These are phyloP conservation scores for Lolium multiflorum DNA, from an alignment of 176 grass and related monocot genomes.

Conservation along the genomic window DNA sequence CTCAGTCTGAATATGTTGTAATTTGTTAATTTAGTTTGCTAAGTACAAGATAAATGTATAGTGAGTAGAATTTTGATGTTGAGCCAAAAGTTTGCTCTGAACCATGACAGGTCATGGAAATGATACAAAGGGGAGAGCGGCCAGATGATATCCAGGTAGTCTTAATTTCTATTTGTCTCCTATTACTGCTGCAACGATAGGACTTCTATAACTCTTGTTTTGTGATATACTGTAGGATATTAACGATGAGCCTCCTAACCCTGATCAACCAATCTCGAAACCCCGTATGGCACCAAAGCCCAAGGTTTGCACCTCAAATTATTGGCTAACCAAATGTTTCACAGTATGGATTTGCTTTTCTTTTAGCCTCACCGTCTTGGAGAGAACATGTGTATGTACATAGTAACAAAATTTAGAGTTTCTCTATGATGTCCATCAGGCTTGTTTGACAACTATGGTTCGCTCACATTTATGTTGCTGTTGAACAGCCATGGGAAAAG, in stretches of 20 bases:
- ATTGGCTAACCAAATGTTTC: conserved; percentile 1
- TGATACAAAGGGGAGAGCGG: conserved; percentile 70
- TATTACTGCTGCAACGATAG: neutral
- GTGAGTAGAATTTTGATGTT: neutral
- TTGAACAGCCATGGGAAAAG: conserved; percentile 63
- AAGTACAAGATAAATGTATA: neutral
- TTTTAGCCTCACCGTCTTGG: conserved; percentile 20
- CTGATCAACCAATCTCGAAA: conserved; percentile 64
- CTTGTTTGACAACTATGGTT: neutral
- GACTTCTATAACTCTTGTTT: conserved; percentile 1
- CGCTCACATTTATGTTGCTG: conserved; percentile 36
- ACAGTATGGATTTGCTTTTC: neutral
- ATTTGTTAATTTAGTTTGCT: neutral
- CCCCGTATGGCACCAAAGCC: conserved; percentile 63
- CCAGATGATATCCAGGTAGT: conserved; percentile 70
- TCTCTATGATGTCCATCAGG: neutral
- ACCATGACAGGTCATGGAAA: conserved; percentile 64
- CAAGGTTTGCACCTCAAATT: conserved; percentile 53
- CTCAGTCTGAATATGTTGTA: neutral
- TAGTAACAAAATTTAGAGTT: conserved; percentile 1
- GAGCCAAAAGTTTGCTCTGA: neutral
- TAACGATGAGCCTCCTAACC: conserved; percentile 63
- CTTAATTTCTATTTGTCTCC: conserved; percentile 8
- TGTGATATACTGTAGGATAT: conserved; percentile 53
- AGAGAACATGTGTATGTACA: neutral